These are phyloP conservation scores for Takakia lepidozioides DNA, from an alignment of 225 moss, liverwort and hornwort species.

Conservation along the genomic window DNA sequence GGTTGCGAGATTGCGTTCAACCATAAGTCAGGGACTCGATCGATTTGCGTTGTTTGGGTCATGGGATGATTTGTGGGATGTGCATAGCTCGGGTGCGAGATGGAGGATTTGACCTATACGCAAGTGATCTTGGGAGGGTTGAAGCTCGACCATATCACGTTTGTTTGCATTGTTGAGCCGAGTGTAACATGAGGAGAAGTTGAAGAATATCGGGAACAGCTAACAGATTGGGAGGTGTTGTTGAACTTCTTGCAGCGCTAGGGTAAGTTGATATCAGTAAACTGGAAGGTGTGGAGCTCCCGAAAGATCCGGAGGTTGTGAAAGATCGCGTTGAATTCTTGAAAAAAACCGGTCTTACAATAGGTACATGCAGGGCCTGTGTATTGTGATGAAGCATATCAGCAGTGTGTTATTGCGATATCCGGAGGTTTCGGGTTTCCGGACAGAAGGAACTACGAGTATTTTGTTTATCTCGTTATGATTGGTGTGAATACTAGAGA, in stretches of 20 bases:
- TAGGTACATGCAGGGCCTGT: conserved; percentile 60
- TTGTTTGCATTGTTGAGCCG: conserved; percentile 53
- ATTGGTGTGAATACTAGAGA: too few relatives aligned
- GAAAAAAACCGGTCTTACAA: conserved; percentile 51
- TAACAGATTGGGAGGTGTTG: conserved; percentile 58
- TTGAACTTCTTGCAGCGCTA: conserved; percentile 44
- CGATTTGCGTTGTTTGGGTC: too few relatives aligned
- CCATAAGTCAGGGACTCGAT: too few relatives aligned
- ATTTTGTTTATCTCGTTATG: conserved; percentile 52
- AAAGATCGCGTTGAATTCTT: too few relatives aligned
- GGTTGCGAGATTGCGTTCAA: too few relatives aligned
- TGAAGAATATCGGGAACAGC: conserved; percentile 54
- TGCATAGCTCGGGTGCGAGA: too few relatives aligned
- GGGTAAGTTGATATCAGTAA: conserved; percentile 39
- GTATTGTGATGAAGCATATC: conserved; percentile 51
- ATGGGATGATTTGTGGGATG: too few relatives aligned
- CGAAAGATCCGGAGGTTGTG: conserved; percentile 49
- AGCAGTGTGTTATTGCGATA: conserved; percentile 69
- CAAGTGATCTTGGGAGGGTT: too few relatives aligned
- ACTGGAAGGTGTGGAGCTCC: conserved; percentile 58
- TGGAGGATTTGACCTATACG: too few relatives aligned
- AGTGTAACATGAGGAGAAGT: conserved; percentile 31
- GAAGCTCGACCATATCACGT: too few relatives aligned
- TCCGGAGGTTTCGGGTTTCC: conserved; percentile 75
- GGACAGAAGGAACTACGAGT: conserved; percentile 90